A percentile compares a stretch with the other conserved stretches of the same genome.
phyloP scores from a whole-genome alignment of 805 yeast species.

The Ogataea methylovora region DNA sequence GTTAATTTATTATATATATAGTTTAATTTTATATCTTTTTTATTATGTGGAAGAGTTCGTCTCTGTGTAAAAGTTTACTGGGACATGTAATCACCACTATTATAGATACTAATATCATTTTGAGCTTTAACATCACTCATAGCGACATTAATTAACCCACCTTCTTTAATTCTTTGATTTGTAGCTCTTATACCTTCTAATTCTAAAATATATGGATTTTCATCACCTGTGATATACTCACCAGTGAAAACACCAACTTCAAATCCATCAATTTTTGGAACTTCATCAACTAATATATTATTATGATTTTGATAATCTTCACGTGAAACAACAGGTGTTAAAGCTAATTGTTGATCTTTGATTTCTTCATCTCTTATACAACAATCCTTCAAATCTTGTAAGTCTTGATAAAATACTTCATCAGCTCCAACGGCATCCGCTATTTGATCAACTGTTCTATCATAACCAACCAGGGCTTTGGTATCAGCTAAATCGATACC shows the following conservation, averaged over 20 bases:
- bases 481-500: constrained; percentile 97
- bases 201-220: constrained; percentile 71
- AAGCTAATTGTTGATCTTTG: constrained; percentile 24
- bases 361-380: constrained; percentile 38
- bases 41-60: too few species aligned
- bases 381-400: constrained; percentile 77
- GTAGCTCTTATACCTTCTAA: constrained; percentile 77
- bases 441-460: constrained; percentile 67
- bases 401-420: constrained; percentile 77
- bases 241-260: constrained; percentile 98
- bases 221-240: constrained; percentile 88
- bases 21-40: too few species aligned
- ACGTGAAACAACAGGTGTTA: constrained; percentile 27
- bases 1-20: too few species aligned
- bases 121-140: constrained; percentile 74
- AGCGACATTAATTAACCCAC: constrained; percentile 32
- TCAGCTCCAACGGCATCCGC: constrained; percentile 83
- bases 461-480: constrained; percentile 84
- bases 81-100: constrained; percentile 50
- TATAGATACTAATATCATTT: constrained; percentile 48
- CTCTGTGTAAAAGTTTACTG: too few species aligned
- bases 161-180: constrained; percentile 49
- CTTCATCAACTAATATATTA: constrained; percentile 11
- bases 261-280: constrained; percentile 46
- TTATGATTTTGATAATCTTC: constrained; percentile 23